Evolutionary conservation across 2,329 filamentous ascomycete genomes (phyloP), one percentile per base, ranked within the genome.

Genomic region (Arachnomyces sp.): DNA sequence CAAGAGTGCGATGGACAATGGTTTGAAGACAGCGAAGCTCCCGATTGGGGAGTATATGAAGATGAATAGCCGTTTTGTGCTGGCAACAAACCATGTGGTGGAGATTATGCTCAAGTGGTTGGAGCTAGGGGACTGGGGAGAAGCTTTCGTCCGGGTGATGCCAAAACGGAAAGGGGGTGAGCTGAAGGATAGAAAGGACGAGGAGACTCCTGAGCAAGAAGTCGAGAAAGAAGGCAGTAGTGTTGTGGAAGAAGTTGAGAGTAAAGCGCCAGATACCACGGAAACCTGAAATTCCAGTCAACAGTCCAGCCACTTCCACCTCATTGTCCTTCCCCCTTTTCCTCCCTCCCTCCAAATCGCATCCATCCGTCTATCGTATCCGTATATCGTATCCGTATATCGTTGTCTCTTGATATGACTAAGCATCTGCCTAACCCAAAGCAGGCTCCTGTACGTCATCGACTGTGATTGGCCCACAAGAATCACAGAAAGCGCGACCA

Each of bases 41-140:
- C 92, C 92, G 0, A 96, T 98, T 53, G 87, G 88, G n/a, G 81
- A 96, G 47, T 96, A 86, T 61, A 82, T 98, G 71, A 76, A 87
- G 48, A 93, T 98, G 84, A 76, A 81, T 41, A 89, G 83, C 52
- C 78, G 92, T 25, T 79, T 82, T 52, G 85, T 98, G 3, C 68
- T 98, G 42, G 82, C 90, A 3, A 95, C 90, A 6, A 98, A 96
- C 57, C 92, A 98, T 56, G 92, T 98, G 1, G 77, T 92, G 34
- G 90, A 96, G 64, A 96, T 98, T 47, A 94, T 98, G 86, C 67
- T 94, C 34, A 81, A 79, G 49, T 98, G 89, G 88, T 64, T 98
- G 40, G 87, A 95, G 62, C 78, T 77, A 36, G 85, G 84, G 2
- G 84, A 96, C 59, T 98, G 92, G 92, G 89, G 82, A 1, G 72